phyloP scores from a whole-genome alignment of 345 rosid species.

The Psidium friedrichsthalianum region DNA sequence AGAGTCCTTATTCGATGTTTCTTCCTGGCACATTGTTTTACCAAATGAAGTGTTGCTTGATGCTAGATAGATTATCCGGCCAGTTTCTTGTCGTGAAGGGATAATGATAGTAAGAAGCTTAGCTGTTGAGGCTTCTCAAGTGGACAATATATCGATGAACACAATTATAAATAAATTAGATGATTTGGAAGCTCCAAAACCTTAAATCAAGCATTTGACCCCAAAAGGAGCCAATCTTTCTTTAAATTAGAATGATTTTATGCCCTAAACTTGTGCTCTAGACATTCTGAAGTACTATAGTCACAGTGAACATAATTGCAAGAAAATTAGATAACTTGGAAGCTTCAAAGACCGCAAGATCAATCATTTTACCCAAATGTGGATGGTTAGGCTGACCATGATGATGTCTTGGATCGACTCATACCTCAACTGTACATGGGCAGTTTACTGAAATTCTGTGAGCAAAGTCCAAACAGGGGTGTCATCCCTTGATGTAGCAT shows the following conservation, averaged over 20 bases:
- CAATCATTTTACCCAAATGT: not conserved
- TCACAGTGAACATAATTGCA: not conserved
- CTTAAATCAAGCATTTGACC: not conserved
- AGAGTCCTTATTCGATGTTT: not conserved
- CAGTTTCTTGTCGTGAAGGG: not conserved
- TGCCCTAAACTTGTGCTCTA: not conserved
- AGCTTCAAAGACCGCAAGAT: not conserved
- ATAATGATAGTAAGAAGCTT: not conserved
- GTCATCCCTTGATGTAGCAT: not conserved
- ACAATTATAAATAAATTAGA: not conserved
- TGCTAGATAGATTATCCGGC: not conserved
- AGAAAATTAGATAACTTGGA: not conserved
- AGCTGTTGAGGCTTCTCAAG: not conserved
- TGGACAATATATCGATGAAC: not conserved
- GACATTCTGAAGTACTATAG: rapidly evolving
- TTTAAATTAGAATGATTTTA: not conserved
- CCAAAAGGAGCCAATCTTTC: not conserved
- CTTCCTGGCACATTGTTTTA: not conserved
- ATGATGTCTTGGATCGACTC: not conserved
- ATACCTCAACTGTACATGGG: not conserved
- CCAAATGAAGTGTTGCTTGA: not conserved
- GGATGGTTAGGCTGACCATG: not conserved
- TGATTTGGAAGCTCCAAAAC: not conserved
- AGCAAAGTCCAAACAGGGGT: not conserved
- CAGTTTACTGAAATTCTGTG: not conserved